Evolutionary conservation across 2,329 filamentous ascomycete genomes (phyloP), one percentile per base, ranked within the genome.

Genomic region (Aureobasidium sp.): DNA sequence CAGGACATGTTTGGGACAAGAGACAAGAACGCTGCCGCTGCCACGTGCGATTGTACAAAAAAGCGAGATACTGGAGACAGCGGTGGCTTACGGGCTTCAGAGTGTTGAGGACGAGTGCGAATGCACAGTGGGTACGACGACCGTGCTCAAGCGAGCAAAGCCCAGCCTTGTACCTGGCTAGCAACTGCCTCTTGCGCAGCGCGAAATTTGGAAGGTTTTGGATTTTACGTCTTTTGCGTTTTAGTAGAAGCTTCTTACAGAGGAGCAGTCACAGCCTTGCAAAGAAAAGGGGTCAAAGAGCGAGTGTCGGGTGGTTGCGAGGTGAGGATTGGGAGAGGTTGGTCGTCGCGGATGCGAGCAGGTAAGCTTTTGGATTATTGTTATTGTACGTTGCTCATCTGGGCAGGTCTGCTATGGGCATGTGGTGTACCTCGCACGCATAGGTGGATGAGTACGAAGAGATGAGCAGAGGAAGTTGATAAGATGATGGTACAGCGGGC

Each of bases 151-250:
- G 38, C 37, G 51, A 57, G 31, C 17, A 46, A 45, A 57, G 40
- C 40, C 31, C 53, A 57, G 53, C 37, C 37, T 53, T 55, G 51
- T 43, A 37, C 51, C 51, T 55, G 51, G 51, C 51, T 43, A 55
- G 37, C 51, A 43, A 55, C 38, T 55, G 51, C 17, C 38, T 43
- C 9, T 31, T 43, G 21, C 23, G 51, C 38, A 27, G 37, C 17
- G 37, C 17, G 51, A 55, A 27, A 57, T 57, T 57, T 57, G 53
- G 53, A 57, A 57, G 53, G 40, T 45, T 57, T 57, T 57, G 27
- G 51, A 42, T 55, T 55, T 43, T 43, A 55, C 25, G 17, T 55
- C 23, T 55, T 42, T 46, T 57, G 31, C 38, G 31, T 35, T 33
- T 25, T 35, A 37, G 40, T 57, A 57, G 40, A 57, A 57, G 40